These are phyloP conservation scores for Tritrichomonas musculus DNA, from an alignment of 208 protist species.

Conservation along the genomic window DNA sequence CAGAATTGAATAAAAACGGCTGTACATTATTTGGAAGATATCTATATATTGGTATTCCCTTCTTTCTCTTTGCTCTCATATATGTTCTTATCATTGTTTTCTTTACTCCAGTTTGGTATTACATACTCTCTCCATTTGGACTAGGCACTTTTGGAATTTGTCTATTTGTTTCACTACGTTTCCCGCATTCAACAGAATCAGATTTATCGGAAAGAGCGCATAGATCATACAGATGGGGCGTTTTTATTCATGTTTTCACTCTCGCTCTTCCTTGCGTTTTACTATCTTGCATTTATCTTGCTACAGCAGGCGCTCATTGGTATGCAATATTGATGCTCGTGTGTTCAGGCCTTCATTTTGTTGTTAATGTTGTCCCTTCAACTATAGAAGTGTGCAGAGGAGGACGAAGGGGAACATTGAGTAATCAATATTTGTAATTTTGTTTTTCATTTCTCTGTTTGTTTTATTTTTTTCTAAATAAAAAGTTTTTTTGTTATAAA, in stretches of 20 bases:
- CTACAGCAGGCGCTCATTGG: neutral
- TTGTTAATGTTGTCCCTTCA: neutral
- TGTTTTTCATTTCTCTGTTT: too few species aligned
- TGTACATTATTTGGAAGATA: neutral
- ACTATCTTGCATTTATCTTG: neutral
- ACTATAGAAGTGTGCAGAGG: too few species aligned
- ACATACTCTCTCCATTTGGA: neutral
- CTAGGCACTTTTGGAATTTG: neutral
- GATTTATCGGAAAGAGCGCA: neutral
- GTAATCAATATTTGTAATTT: too few species aligned
- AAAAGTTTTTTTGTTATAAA: too few species aligned
- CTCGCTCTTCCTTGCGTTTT: neutral
- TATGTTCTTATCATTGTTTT: neutral
- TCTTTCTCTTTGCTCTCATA: neutral
- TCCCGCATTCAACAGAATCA: neutral
- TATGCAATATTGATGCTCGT: neutral
- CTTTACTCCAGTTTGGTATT: neutral
- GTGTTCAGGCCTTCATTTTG: neutral
- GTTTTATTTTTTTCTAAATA: too few species aligned
- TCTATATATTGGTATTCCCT: slow-evolving; percentile 2
- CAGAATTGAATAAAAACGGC: neutral
- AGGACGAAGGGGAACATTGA: too few species aligned
- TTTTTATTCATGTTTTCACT: neutral
- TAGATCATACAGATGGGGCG: neutral
- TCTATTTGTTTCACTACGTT: neutral